phyloP scores from a whole-genome alignment of 176 grass and related monocot genomes.

The Metroxylon sagu region DNA sequence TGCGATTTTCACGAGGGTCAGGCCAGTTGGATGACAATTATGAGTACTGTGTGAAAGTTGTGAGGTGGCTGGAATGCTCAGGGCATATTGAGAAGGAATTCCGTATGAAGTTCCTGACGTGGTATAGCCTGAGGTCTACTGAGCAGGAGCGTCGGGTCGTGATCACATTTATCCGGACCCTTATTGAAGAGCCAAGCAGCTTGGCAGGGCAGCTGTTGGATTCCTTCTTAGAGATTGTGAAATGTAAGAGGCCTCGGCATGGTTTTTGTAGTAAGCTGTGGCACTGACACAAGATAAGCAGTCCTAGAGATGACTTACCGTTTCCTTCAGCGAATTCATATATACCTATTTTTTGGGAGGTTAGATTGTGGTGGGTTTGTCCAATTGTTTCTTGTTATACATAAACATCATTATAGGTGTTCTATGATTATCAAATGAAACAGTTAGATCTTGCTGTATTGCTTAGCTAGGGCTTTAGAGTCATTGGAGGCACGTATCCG shows the following conservation, averaged over 20 bases:
- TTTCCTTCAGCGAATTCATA: no score
- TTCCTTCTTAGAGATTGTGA: constrained; percentile 65
- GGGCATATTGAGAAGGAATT: constrained; percentile 57
- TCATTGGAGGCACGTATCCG: no score
- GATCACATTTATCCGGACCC: constrained; percentile 59
- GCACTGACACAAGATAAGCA: constrained; percentile 35
- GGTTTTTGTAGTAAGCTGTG: constrained; percentile 75
- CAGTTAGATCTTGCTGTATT: no score
- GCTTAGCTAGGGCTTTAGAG: no score
- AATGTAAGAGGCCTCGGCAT: constrained; percentile 45
- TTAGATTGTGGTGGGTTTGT: no score
- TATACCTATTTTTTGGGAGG: no score
- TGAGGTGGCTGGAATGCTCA: constrained; percentile 63
- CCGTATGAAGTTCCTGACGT: constrained; percentile 78
- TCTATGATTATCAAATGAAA: no score
- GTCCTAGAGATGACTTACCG: no score
- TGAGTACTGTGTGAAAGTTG: constrained; percentile 71
- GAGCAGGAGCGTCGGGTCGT: constrained; percentile 72
- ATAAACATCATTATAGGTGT: no score
- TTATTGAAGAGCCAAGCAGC: constrained; percentile 68
- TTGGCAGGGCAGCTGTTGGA: constrained; percentile 73
- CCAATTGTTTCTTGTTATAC: no score
- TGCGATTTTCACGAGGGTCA: constrained; percentile 40
- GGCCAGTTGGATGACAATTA: constrained; percentile 74
- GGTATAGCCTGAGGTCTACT: constrained; percentile 76